Conservation (phyloP, 169 alveolate genomes). For the Cryptosporidium ryanae region DNA sequence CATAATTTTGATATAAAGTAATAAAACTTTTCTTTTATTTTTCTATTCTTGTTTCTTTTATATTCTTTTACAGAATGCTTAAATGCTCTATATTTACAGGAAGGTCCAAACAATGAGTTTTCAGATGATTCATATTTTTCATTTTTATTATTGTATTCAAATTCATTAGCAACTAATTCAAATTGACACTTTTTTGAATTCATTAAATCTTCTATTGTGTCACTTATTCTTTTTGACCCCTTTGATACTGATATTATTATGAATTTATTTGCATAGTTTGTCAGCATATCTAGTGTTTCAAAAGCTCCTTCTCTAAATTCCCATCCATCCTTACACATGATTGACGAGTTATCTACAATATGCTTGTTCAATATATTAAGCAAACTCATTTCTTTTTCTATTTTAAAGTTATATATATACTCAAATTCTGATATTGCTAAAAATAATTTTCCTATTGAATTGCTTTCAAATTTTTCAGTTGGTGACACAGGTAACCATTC, state of each 20-base stretch:
- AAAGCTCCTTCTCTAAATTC: slow-evolving; percentile 60
- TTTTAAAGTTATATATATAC: slow-evolving; percentile 46
- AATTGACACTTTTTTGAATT: slow-evolving; percentile 19
- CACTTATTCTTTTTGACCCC: slow-evolving; percentile 44
- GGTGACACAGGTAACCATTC: slow-evolving; percentile 60
- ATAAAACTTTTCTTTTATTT: slow-evolving; percentile 13
- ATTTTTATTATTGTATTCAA: slow-evolving; percentile 18
- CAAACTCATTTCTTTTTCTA: slow-evolving; percentile 54
- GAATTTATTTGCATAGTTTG: slow-evolving; percentile 11
- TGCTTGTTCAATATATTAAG: slow-evolving; percentile 8
- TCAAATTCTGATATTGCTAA: slow-evolving; percentile 69
- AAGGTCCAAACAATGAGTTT: slow-evolving; percentile 56
- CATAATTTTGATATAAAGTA: neutral
- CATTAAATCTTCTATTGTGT: slow-evolving; percentile 4
- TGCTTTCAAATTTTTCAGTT: slow-evolving; percentile 20
- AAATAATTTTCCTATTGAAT: slow-evolving; percentile 39
- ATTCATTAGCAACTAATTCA: slow-evolving; percentile 36
- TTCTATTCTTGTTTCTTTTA: slow-evolving; percentile 2
- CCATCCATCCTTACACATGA: slow-evolving; percentile 37
- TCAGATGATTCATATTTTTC: slow-evolving; percentile 18
- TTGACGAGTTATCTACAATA: slow-evolving; percentile 52
- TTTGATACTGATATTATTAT: slow-evolving; percentile 31
- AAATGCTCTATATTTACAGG: slow-evolving; percentile 51
- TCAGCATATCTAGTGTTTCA: slow-evolving; percentile 18
- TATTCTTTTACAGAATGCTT: slow-evolving; percentile 34